Conservation (phyloP, 192 early-diverging fungal genomes). For the Geranomyces michiganensis region DNA sequence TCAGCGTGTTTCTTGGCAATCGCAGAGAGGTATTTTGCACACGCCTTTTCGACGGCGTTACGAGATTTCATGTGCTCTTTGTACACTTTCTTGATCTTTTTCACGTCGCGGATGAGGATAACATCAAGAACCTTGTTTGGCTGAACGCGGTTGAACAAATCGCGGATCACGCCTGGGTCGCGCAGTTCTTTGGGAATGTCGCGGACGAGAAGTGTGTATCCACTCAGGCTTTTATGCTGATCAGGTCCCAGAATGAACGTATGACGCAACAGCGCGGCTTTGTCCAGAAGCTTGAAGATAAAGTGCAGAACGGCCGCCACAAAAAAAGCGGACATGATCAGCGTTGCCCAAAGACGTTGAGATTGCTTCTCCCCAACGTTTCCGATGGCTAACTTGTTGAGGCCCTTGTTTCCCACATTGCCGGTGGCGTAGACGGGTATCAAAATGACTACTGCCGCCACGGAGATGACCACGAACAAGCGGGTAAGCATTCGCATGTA, state of each 20-base stretch:
- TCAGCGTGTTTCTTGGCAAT: constrained; percentile 7
- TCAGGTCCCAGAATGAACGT: constrained; percentile 11
- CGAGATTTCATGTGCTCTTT: constrained; percentile 22
- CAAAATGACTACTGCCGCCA: constrained; percentile 17
- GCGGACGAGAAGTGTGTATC: constrained; percentile 34
- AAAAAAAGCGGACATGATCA: constrained; percentile 17
- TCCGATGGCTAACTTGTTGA: constrained; percentile 20
- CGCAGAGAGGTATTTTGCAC: constrained; percentile 7
- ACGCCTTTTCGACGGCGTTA: constrained; percentile 27
- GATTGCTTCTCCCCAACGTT: constrained; percentile 26
- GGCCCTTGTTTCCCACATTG: constrained; percentile 1
- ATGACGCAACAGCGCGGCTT: constrained; percentile 26
- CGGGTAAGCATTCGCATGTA: constrained; percentile 21
- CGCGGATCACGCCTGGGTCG: constrained; percentile 12
- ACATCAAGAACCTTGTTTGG: constrained; percentile 32
- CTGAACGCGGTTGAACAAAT: constrained; percentile 29
- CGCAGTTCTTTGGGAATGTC: constrained; percentile 31
- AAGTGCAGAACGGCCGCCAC: constrained; percentile 12
- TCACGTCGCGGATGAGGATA: constrained; percentile 20
- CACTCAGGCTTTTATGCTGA: constrained; percentile 5
- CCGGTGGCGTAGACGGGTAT: constrained; percentile 27
- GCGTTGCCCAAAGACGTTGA: constrained; percentile 19
- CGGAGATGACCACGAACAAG: constrained; percentile 16
- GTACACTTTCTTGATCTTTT: constrained; percentile 19
- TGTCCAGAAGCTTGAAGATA: constrained; percentile 16